Base-by-base conservation (phyloP, 305 asterid genomes). In the Fraxinus angustifolia region DNA sequence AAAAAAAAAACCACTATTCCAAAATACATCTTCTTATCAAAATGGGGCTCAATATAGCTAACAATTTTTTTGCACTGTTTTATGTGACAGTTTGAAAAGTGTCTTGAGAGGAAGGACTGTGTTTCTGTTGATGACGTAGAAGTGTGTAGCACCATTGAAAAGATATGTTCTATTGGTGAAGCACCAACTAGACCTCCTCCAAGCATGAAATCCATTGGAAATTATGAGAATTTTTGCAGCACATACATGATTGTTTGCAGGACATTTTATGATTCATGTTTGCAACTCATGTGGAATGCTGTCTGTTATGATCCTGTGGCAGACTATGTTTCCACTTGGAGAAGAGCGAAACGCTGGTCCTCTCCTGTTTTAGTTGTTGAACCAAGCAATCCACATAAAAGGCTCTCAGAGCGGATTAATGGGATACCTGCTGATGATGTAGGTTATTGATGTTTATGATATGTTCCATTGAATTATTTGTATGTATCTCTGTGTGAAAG, bases 261-360 rank as follows among this genome's bases (percentile, higher is more conserved):
- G 85, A 83, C 77, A 75, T 82, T 96, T 62, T 85, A 88, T 77
- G 87, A 83, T 84, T 89, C 97, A 81, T 94, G 94, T 91, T 82
- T 90, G 91, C 93, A 89, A 82, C 89, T 84, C 85, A 85, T 92
- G 90, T 96, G 99, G 98, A 94, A 91, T 86, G 92, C 93, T 73
- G 83, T 92, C 80, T 87, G 91, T 78, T 85, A 86, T 88, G 98
- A 96, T 84, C 89, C 83, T 23, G 86, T 94, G 76, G 90, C 91
- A 26, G 95, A 93, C 80, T 89, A 79, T 87, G 82, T 95, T 80
- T 93, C 92, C 80, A 83, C 83, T 19, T 96, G 99, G 99, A 92
- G 97, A 90, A 94, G 84, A 87, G 88, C 83, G 82, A 96, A 87
- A 77, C 92, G 79, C 75, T 92, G 97, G 98, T 86, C 88, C 67